Evolutionary conservation across 2,329 filamentous ascomycete genomes (phyloP).

Genomic region (Paracamarosporium sp.): DNA sequence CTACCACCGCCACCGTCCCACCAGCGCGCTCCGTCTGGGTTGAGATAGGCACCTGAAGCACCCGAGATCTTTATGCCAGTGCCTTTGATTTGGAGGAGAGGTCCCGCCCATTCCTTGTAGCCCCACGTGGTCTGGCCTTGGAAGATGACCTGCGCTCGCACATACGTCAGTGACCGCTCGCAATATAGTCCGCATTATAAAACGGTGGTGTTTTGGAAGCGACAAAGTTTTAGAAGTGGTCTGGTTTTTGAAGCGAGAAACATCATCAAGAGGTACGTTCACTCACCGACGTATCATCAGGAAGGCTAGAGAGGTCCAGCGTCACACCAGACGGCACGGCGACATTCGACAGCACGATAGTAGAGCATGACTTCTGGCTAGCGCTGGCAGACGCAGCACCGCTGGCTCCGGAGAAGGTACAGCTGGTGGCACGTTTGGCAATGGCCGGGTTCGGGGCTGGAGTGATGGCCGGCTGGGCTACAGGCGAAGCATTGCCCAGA

Average conservation of each 20-base stretch:
- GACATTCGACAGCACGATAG: slow-evolving; percentile 61
- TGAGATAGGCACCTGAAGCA: slow-evolving; percentile 60
- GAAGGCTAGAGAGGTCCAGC: slow-evolving; percentile 63
- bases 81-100: slow-evolving; percentile 61
- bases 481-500: neutral
- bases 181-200: too few relatives aligned
- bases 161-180: neutral
- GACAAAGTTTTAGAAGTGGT: too few relatives aligned
- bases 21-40: slow-evolving; percentile 62
- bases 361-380: slow-evolving; percentile 60
- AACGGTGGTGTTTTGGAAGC: too few relatives aligned
- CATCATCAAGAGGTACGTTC: neutral
- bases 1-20: slow-evolving; percentile 56
- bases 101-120: slow-evolving; percentile 70
- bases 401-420: slow-evolving; percentile 57
- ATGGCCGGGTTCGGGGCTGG: slow-evolving; percentile 10
- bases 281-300: slow-evolving; percentile 50
- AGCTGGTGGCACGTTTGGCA: slow-evolving; percentile 46
- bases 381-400: slow-evolving; percentile 56
- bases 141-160: slow-evolving; percentile 60
- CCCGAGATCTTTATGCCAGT: slow-evolving; percentile 63
- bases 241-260: neutral
- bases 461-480: slow-evolving; percentile 7
- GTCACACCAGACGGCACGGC: slow-evolving; percentile 64
- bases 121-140: slow-evolving; percentile 69